These are phyloP conservation scores for Scheffersomyces illinoinensis DNA, from an alignment of 1,139 yeast species.

Conservation along the genomic window DNA sequence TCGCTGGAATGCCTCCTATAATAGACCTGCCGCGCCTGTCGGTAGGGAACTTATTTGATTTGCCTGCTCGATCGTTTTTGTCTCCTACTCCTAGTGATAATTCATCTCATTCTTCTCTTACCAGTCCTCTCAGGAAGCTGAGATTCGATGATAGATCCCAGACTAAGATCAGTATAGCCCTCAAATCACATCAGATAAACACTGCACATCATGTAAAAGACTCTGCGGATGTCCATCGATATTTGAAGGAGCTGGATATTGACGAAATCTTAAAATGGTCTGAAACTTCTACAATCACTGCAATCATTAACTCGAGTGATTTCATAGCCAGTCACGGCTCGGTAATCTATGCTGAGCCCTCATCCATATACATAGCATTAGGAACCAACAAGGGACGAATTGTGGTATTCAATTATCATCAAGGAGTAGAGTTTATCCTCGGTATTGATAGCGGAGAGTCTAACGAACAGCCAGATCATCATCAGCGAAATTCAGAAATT, in stretches of 20 bases:
- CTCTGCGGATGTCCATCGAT: not conserved
- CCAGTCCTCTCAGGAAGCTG: constrained; percentile 14
- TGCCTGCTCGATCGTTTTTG: constrained; percentile 11
- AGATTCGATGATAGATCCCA: constrained; percentile 43
- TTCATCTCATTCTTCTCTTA: constrained; percentile 1
- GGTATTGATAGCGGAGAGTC: constrained; percentile 18
- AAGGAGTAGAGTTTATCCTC: constrained; percentile 45
- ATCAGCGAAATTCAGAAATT: constrained; percentile 17
- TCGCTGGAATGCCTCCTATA: not conserved
- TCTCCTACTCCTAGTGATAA: constrained; percentile 10
- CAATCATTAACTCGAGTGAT: constrained; percentile 21
- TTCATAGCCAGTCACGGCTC: constrained; percentile 45
- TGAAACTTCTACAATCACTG: constrained; percentile 21
- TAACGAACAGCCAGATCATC: not conserved
- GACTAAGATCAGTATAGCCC: constrained; percentile 26
- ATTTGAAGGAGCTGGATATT: not conserved
- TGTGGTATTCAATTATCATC: constrained; percentile 65
- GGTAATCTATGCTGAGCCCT: constrained; percentile 48
- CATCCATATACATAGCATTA: constrained; percentile 51
- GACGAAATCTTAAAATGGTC: constrained; percentile 25
- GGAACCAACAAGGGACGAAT: constrained; percentile 66
- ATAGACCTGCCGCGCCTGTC: not conserved
- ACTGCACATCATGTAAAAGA: not conserved
- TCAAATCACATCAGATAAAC: constrained; percentile 9
- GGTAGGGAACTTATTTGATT: constrained; percentile 8